Percentiles rank a stretch among this genome's conserved stretches.
phyloP scores from a whole-genome alignment of 139 green algal genomes.

The Zygnema cylindricum region DNA sequence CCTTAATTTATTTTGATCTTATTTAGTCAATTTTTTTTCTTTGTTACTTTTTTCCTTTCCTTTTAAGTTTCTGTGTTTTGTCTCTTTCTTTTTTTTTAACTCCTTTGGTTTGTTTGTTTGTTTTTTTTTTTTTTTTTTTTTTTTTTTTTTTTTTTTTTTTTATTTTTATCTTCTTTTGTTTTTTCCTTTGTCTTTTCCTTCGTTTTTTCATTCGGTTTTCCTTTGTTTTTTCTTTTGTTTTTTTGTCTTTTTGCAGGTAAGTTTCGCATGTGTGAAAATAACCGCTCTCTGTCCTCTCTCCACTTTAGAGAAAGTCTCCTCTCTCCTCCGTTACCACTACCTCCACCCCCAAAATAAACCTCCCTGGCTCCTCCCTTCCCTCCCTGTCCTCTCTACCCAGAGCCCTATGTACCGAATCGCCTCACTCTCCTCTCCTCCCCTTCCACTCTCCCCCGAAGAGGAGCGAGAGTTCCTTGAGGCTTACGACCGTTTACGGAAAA shows the following conservation, averaged over 20 bases:
- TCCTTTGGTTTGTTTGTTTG: no score
- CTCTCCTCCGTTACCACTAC: constrained; percentile 41
- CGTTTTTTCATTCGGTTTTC: neutral
- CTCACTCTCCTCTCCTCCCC: neutral
- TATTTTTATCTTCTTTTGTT: neutral
- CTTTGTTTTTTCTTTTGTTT: no score
- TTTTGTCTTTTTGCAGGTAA: constrained; percentile 23
- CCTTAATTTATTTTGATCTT: constrained; percentile 7
- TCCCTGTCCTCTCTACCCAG: constrained; percentile 24
- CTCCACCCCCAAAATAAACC: neutral
- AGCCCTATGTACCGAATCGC: constrained; percentile 5
- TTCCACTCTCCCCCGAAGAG: constrained; percentile 33
- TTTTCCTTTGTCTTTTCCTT: neutral
- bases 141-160: neutral
- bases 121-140: no score
- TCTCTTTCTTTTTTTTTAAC: no score
- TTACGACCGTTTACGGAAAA: neutral
- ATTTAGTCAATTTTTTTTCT: neutral
- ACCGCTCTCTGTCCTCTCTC: constrained; percentile 50
- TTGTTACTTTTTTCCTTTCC: neutral
- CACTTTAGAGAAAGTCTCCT: neutral
- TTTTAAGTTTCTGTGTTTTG: neutral
- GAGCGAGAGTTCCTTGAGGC: constrained; percentile 25
- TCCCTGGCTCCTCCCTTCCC: constrained; percentile 46
- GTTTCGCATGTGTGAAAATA: constrained; percentile 47